Evolutionary conservation across 202 grass and related monocot species (phyloP), one percentile per base, ranked within the genome.

Genomic region (Miscanthus sacchariflorus): DNA sequence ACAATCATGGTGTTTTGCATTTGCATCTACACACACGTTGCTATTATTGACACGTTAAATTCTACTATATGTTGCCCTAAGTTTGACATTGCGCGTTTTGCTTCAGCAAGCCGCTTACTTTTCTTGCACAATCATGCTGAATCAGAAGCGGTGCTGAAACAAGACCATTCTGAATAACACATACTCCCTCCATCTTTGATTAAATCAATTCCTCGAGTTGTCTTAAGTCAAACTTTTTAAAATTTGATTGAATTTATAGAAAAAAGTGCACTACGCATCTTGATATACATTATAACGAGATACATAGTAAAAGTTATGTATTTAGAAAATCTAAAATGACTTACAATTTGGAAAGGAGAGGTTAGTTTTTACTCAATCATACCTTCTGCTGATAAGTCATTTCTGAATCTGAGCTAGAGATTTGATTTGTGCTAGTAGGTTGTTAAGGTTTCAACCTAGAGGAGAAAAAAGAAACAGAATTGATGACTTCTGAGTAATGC

Each of bases 391-490:
- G 28, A 65, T 52, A 78, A 36, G 25, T 64, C 13, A 17, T 19
- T 77, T 66, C 33, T 73, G 76, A 59, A 77, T 79, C 50, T 82
- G 65, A 76, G 27, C 61, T 75, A 63, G 40, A 64, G 21, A 82
- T 86, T 49, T 81, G 8, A 35, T 66, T 74, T 75, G n/a, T 75
- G 30, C 12, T 64, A 12, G 52, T 74, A 70, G 66, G 66, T 38
- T 77, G 71, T 40, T 86, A 77, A 82, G 38, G 78, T 82, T 82
- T 33, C 12, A 65, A 78, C 70, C 12, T 33, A 74, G 80, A 91
- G 43, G 36, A 64, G 19, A 24, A 23, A 63, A 63, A 80, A 18
- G 5, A 38, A 35, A 46, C 14, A 19, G 6, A 67, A 46, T 28
- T 79, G 45, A 49, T 87, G 56, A 38, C 87, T 84, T 17, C 68